A percentile compares a stretch with the other conserved stretches of the same genome.
Conservation (phyloP, 805 yeast genomes). For the Wickerhamiella musiphila region DNA sequence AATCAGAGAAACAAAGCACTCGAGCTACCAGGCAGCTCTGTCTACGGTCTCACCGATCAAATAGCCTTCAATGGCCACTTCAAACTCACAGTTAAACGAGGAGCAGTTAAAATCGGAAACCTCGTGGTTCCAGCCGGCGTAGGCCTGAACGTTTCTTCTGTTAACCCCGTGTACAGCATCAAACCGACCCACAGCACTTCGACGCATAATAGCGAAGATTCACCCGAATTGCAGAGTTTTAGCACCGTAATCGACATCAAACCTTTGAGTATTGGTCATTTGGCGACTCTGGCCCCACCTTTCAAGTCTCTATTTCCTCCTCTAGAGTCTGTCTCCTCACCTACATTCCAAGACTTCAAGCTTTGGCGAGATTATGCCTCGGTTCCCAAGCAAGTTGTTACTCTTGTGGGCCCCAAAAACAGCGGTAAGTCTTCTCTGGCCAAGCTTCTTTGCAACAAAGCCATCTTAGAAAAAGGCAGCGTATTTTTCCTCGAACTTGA, state of each 20-base stretch:
- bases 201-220: background rate
- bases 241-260: slow-evolving; percentile 5
- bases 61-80: slow-evolving; percentile 19
- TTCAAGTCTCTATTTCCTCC: slow-evolving; percentile 14
- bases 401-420: slow-evolving; percentile 50
- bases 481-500: slow-evolving; percentile 56
- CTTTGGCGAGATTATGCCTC: slow-evolving; percentile 15
- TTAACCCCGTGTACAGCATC: slow-evolving; percentile 13
- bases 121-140: slow-evolving; percentile 6
- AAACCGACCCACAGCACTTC: slow-evolving; percentile 5
- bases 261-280: background rate
- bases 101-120: slow-evolving; percentile 19
- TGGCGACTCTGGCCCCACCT: slow-evolving; percentile 15
- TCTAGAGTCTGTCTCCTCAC: background rate
- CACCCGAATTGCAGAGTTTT: slow-evolving; percentile 1
- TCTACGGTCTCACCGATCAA: slow-evolving; percentile 7
- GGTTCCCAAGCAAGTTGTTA: slow-evolving; percentile 11
- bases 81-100: slow-evolving; percentile 16
- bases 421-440: slow-evolving; percentile 68
- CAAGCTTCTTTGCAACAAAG: slow-evolving; percentile 25
- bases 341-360: slow-evolving; percentile 4
- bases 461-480: slow-evolving; percentile 13
- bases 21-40: too few species aligned
- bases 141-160: slow-evolving; percentile 6
- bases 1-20: too few species aligned